Evolutionary conservation across 352 stramenopile genomes (phyloP), one percentile per base, ranked within the genome.

Genomic region (Phytophthora tentaculata): DNA sequence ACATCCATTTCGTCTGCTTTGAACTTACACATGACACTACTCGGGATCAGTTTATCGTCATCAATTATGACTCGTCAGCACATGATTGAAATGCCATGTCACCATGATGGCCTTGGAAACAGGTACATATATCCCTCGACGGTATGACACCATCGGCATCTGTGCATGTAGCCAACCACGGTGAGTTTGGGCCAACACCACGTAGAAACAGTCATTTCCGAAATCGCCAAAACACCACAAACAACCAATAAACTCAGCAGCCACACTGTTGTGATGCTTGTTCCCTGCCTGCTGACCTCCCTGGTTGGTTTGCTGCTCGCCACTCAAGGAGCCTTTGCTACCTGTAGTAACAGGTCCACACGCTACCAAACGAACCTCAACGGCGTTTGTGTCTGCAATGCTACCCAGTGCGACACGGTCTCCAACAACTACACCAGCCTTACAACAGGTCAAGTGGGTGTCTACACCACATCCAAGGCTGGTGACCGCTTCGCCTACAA

Each of bases 341-440:
- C 63, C 5, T 86, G 78, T 68, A 76, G 54, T 57, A 86, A 72
- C 41, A 84, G 76, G 75, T 86, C 77, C 23, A 67, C 54, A 1
- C 73, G 73, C 9, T 86, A 74, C 70, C 61, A 86, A 50, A 80
- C 73, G 48, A 74, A 77, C 41, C 71, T 86, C 20, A 57, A 79
- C 32, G 78, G 78, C 10, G 78, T 86, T 47, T 86, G 78, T 60
- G 78, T 86, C 52, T 86, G 78, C 76, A 86, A 80, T 32, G 60
- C 56, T 22, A 80, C 73, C 26, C 63, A 82, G 17, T 91, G 83
- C 37, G 80, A 91, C 56, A 75, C 76, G n/a, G 66, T 89, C 28
- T 62, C 76, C 23, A 86, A 80, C 56, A 57, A 73, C 39, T 88
- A 88, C 68, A 67, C 64, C 17, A 69, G 54, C 32, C 75, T 91